Conservation (phyloP, 192 early-diverging fungal species). For the Gonapodya prolifera region DNA sequence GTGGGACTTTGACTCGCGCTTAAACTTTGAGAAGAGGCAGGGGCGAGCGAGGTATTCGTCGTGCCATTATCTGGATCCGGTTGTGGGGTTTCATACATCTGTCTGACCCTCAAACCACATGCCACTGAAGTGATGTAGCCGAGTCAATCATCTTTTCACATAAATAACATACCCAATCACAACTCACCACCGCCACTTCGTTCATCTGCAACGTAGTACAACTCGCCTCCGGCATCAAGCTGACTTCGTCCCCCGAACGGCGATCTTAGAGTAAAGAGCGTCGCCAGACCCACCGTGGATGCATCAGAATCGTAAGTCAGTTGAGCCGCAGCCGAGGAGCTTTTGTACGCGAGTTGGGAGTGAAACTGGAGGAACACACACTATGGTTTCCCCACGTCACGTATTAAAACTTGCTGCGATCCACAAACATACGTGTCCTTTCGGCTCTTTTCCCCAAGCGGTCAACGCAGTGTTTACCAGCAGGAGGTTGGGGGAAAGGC, state of each 20-base stretch:
- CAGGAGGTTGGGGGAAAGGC: background rate
- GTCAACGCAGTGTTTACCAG: background rate
- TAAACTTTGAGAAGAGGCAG: no score
- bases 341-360: background rate
- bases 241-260: background rate
- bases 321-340: background rate
- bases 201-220: conserved; percentile 65
- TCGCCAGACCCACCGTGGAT: background rate
- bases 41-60: no score
- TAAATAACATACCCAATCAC: background rate
- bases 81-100: background rate
- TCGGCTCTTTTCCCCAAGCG: background rate
- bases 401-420: no score
- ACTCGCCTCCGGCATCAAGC: conserved; percentile 43
- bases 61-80: background rate
- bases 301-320: background rate
- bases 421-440: background rate
- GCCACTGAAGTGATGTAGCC: background rate
- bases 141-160: background rate
- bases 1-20: no score
- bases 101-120: background rate
- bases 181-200: conserved; percentile 75
- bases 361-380: background rate
- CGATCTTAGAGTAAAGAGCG: background rate
- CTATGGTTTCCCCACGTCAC: background rate